A percentile compares a stretch with the other conserved stretches of the same genome.
Evolutionary conservation across 106 monocot genomes (phyloP).

Genomic region (Alisma plantagoaquatica): DNA sequence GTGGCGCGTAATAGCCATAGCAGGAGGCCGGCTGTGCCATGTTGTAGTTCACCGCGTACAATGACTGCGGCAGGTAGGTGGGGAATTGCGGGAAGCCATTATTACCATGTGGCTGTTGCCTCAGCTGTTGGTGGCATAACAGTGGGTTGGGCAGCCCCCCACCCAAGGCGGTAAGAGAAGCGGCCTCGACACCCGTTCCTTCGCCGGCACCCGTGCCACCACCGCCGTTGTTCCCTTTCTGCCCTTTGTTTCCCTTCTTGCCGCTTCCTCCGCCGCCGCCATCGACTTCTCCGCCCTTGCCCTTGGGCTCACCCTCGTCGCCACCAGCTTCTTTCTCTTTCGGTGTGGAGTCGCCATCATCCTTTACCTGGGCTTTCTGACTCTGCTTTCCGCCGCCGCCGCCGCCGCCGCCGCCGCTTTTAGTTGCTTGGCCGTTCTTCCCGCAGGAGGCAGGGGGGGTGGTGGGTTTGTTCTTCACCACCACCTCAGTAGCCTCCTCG

Average conservation of each 20-base stretch:
- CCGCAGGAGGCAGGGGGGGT: too few relatives aligned
- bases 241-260: conserved; percentile 20
- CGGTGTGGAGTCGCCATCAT: not conserved
- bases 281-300: too few relatives aligned
- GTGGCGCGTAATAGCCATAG: conserved; percentile 30
- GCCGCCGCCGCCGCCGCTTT: too few relatives aligned
- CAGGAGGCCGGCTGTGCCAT: conserved; percentile 30
- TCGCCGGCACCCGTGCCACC: not conserved
- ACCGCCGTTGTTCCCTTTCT: not conserved
- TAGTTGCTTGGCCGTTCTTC: too few relatives aligned
- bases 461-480: too few relatives aligned
- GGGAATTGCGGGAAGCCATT: conserved; percentile 6
- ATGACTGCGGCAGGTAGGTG: conserved; percentile 13
- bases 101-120: too few relatives aligned
- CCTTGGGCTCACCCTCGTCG: too few relatives aligned
- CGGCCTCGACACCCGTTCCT: not conserved
- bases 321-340: too few relatives aligned
- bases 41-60: conserved; percentile 48
- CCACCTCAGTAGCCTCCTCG: too few relatives aligned
- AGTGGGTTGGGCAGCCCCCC: too few relatives aligned
- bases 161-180: not conserved
- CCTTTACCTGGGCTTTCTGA: not conserved
- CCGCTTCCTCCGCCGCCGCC: not conserved
- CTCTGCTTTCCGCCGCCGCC: not conserved
- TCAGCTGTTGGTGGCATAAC: too few relatives aligned